Conservation (phyloP, 2,329 filamentous ascomycete genomes). For the Aspergillus brunneoviolaceus region DNA sequence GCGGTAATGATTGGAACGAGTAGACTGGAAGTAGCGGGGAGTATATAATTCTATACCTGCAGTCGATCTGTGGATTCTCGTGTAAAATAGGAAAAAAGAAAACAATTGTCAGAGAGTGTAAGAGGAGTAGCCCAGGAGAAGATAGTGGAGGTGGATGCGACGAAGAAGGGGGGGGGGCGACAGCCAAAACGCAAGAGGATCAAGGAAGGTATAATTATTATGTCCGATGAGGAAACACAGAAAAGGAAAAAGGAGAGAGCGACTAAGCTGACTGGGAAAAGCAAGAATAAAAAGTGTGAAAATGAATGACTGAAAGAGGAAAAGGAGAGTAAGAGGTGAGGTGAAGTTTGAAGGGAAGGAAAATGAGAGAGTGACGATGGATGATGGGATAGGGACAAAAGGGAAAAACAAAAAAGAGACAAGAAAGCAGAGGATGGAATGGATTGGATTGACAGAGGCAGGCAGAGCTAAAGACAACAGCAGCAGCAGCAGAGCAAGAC, state of each 20-base stretch:
- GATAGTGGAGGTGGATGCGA: constrained; percentile 3
- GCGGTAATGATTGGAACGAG: constrained; percentile 12
- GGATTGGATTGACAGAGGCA: constrained; percentile 22
- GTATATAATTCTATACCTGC: constrained; percentile 15
- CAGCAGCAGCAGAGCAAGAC: background rate
- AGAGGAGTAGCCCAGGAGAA: background rate
- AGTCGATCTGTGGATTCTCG: constrained; percentile 8
- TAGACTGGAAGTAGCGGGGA: constrained; percentile 13
- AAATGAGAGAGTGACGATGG: constrained; percentile 18
- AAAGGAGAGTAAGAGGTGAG: constrained; percentile 23
- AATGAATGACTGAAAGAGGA: constrained; percentile 20
- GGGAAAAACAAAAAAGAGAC: constrained; percentile 12
- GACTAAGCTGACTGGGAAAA: constrained; percentile 20
- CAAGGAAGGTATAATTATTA: constrained; percentile 20
- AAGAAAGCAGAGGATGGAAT: background rate
- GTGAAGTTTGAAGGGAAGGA: constrained; percentile 12
- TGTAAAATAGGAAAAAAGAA: constrained; percentile 13
- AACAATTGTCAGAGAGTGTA: constrained; percentile 10
- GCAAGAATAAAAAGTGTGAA: constrained; percentile 18
- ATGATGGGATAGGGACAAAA: constrained; percentile 10
- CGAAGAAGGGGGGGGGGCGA: constrained; percentile 1
- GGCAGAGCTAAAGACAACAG: constrained; percentile 16
- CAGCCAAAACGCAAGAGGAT: constrained; percentile 9
- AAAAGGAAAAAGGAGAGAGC: constrained; percentile 20
- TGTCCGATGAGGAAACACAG: constrained; percentile 21